Evolutionary conservation across 352 stramenopile species (phyloP), one percentile per base, ranked within the genome.

Genomic region (Pythium apleroticum): DNA sequence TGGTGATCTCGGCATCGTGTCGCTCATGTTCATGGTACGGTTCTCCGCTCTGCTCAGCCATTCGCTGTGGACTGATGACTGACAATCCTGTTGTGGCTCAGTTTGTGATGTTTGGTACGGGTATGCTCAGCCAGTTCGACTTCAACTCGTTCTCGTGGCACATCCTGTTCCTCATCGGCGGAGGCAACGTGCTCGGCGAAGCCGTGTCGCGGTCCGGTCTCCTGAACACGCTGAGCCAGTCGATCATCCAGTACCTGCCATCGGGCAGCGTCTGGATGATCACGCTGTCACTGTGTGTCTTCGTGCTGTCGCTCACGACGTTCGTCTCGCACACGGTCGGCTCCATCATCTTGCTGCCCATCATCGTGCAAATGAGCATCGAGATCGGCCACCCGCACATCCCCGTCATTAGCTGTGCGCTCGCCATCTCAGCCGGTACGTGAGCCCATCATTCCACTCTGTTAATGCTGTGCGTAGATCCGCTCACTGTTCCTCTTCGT

Each of bases 81-180:
- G 4, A 66, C 11, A 31, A 2, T 27, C 17, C 2, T 58, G 4
- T 52, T 39, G 63, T 9, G 4, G 8, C 57, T 14, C 61, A 95
- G 86, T 90, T 91, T 50, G 75, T 90, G 46, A 90, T 96, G 83
- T 96, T 97, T 66, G 88, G 88, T 45, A 89, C 83, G 7, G 89
- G 88, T 25, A 95, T 95, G 76, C 75, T 97, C 9, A 96, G 85
- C 48, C 84, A 97, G 72, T 95, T 97, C 30, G 91, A 98, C 72
- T 97, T 98, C 65, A 97, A 98, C 65, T 97, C 86, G 50, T 96
- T 98, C 60, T 97, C 89, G 17, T 98, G 91, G 91, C 91, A 98
- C 66, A 97, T 96, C 60, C 74, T 98, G 14, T 97, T 97, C 64
- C 68, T 98, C 20, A 96, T 98, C 30, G 91, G 91, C 10, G 91